Evolutionary conservation across 345 rosid genomes (phyloP).

Genomic region (Linum trigynum): DNA sequence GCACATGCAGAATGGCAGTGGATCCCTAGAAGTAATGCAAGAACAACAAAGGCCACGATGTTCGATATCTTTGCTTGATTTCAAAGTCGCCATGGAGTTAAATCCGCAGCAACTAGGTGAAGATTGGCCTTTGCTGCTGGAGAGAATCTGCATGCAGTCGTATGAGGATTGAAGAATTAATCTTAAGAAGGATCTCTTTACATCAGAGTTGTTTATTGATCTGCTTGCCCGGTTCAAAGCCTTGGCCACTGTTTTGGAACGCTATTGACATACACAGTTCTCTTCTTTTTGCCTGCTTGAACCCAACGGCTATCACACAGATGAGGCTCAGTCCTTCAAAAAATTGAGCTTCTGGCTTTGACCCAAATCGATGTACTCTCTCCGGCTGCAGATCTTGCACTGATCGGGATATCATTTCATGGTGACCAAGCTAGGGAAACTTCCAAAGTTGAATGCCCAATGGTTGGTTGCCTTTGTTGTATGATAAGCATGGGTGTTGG

Average conservation of each 20-base stretch:
- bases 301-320: constrained; percentile 13
- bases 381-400: constrained; percentile 8
- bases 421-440: constrained; percentile 20
- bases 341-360: not conserved
- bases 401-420: constrained; percentile 14
- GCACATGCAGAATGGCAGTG: constrained; percentile 12
- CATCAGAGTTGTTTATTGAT: constrained; percentile 4
- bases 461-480: constrained; percentile 21
- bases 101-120: constrained; percentile 40
- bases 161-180: constrained; percentile 17
- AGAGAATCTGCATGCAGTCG: constrained; percentile 26
- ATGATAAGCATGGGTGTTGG: constrained; percentile 23
- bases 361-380: constrained; percentile 8
- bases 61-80: constrained; percentile 26
- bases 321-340: constrained; percentile 15
- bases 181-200: not conserved
- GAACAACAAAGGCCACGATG: constrained; percentile 15
- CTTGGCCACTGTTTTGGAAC: constrained; percentile 7
- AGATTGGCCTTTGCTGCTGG: constrained; percentile 42
- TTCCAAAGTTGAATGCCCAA: constrained; percentile 14
- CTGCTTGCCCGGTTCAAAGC: constrained; percentile 8
- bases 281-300: constrained; percentile 4
- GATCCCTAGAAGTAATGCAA: constrained; percentile 14
- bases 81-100: constrained; percentile 19
- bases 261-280: not conserved